Conservation (phyloP, 345 rosid species). For the Brassica incana region DNA sequence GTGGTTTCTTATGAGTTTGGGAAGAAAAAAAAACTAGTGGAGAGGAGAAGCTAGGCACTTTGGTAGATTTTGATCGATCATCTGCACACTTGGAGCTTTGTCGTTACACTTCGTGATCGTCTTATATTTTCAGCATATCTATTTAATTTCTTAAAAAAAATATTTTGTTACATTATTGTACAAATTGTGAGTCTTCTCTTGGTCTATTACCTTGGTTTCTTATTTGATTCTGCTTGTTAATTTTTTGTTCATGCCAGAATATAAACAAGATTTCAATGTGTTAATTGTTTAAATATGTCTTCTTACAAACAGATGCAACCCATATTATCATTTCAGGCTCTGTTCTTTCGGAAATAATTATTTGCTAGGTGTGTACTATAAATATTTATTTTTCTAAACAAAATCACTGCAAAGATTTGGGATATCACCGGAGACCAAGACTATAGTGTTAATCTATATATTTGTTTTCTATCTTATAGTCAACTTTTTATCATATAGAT, state of each 20-base stretch:
- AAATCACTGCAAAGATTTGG: constrained; percentile 28
- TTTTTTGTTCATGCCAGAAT: not conserved
- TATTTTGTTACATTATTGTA: not conserved
- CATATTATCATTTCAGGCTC: not conserved
- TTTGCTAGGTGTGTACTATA: constrained; percentile 13
- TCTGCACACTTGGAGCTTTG: constrained; percentile 32
- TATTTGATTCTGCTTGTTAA: not conserved
- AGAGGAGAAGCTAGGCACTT: constrained; percentile 32
- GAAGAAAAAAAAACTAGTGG: constrained; percentile 16
- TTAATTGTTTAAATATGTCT: not conserved
- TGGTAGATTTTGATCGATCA: constrained; percentile 32
- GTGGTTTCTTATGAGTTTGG: constrained; percentile 39
- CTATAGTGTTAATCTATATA: constrained; percentile 5
- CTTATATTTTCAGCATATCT: not conserved
- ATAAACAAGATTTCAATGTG: constrained; percentile 1
- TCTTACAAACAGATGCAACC: not conserved
- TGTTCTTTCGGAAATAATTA: not conserved
- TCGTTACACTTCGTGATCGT: constrained; percentile 24
- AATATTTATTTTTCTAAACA: not conserved
- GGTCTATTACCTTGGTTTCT: not conserved
- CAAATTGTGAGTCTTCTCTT: not conserved
- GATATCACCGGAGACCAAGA: not conserved
- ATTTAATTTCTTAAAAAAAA: not conserved
- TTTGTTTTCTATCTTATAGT: constrained; percentile 14
- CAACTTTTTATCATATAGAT: constrained; percentile 23